A percentile compares a stretch with the other conserved stretches of the same genome.
phyloP scores from a whole-genome alignment of 345 rosid species.

The Alliaria petiolata region DNA sequence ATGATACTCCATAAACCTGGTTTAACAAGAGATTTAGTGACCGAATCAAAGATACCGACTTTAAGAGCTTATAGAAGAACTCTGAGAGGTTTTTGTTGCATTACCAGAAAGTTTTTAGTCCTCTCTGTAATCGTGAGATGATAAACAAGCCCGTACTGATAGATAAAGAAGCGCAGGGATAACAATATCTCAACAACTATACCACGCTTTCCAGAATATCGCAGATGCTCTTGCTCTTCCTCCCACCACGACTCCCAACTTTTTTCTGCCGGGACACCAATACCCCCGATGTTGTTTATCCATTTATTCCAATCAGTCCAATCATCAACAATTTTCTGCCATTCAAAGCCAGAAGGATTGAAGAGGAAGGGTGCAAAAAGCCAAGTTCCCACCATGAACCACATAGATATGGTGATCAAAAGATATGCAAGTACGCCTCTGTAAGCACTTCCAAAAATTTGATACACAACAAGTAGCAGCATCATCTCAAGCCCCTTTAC shows the following conservation, averaged over 20 bases:
- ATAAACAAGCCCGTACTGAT: conserved; percentile 95
- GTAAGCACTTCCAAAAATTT: conserved; percentile 79
- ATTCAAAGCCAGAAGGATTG: conserved; percentile 98
- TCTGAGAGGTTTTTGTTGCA: not conserved
- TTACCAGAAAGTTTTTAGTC: conserved; percentile 67
- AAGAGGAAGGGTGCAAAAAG: conserved; percentile 98
- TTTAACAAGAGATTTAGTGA: not conserved
- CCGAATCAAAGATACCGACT: not conserved
- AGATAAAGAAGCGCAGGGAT: conserved; percentile 81
- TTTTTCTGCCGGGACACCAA: conserved; percentile 94
- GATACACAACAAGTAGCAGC: conserved; percentile 84
- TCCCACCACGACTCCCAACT: conserved; percentile 99
- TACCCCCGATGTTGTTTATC: conserved; percentile 90
- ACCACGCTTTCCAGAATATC: conserved; percentile 89
- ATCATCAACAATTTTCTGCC: conserved; percentile 99
- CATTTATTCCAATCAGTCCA: conserved; percentile 99
- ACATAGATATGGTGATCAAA: conserved; percentile 86
- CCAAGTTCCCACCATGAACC: conserved; percentile 99
- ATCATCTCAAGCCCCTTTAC: conserved; percentile 97
- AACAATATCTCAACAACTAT: conserved; percentile 81
- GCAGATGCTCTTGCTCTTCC: conserved; percentile 96
- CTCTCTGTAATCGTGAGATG: conserved; percentile 59
- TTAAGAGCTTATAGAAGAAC: not conserved
- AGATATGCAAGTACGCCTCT: conserved; percentile 87
- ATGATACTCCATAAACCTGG: conserved; percentile 90